Conservation (phyloP, 495 filamentous ascomycete genomes). For the Letharia columbiana region DNA sequence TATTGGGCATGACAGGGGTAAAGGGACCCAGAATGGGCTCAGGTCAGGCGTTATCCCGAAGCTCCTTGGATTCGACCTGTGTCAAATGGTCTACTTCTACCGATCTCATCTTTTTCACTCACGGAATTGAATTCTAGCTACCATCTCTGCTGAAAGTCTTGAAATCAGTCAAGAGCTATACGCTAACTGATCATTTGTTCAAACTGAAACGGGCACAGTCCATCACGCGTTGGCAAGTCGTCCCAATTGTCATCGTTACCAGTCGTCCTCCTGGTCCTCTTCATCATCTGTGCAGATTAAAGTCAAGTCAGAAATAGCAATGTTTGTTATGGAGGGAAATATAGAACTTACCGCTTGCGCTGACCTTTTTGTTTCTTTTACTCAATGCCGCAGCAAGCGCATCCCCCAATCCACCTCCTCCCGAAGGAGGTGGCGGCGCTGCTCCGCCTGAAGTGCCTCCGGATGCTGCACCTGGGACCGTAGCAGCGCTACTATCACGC, state of each 20-base stretch:
- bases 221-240: slow-evolving; percentile 16
- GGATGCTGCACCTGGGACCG: slow-evolving; percentile 51
- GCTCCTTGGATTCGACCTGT: too few species aligned
- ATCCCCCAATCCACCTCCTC: slow-evolving; percentile 64
- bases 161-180: background rate
- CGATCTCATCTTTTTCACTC: background rate
- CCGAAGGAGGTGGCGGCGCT: slow-evolving; percentile 37
- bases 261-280: slow-evolving; percentile 66
- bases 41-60: too few species aligned
- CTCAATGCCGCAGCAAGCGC: slow-evolving; percentile 69
- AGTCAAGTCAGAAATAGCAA: slow-evolving; percentile 20
- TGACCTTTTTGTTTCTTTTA: slow-evolving; percentile 81
- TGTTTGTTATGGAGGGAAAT: background rate
- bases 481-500: slow-evolving; percentile 67
- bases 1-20: too few species aligned
- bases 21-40: too few species aligned
- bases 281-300: slow-evolving; percentile 57
- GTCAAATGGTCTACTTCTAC: background rate
- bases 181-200: background rate
- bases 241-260: slow-evolving; percentile 36
- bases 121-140: background rate
- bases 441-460: slow-evolving; percentile 48
- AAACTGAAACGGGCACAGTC: background rate
- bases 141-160: background rate
- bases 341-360: slow-evolving; percentile 71